A percentile compares a stretch with the other conserved stretches of the same genome.
phyloP scores from a whole-genome alignment of 129 eudicot species.

The Lactuca saligna region DNA sequence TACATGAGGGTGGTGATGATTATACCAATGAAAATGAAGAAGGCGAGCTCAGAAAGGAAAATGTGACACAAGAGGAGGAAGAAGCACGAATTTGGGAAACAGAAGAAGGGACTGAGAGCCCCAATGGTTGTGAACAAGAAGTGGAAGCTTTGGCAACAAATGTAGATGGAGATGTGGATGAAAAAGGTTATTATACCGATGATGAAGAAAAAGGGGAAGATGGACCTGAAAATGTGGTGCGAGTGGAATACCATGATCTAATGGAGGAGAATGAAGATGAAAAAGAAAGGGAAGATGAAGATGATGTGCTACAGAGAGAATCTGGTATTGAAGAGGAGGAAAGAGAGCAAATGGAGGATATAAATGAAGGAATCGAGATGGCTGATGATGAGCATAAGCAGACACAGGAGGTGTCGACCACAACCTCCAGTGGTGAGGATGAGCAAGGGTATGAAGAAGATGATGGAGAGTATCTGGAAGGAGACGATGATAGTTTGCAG shows the following conservation, averaged over 20 bases:
- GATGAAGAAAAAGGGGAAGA: background rate
- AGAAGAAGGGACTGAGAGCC: background rate
- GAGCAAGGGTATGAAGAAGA: conserved; percentile 27
- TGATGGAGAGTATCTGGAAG: conserved; percentile 24
- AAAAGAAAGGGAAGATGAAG: background rate
- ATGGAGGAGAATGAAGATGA: background rate
- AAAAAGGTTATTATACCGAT: background rate
- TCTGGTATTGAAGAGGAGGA: background rate
- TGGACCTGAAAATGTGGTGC: conserved; percentile 17
- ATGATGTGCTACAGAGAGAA: background rate
- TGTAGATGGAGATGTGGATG: conserved; percentile 6
- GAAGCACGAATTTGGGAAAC: background rate
- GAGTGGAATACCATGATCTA: background rate
- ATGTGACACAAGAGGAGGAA: conserved; percentile 11
- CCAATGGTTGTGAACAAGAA: background rate
- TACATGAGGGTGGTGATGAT: conserved; percentile 25
- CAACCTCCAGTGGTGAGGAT: background rate
- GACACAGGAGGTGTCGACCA: background rate
- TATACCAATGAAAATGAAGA: conserved; percentile 1
- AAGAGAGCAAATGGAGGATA: conserved; percentile 21
- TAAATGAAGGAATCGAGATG: background rate
- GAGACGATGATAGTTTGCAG: conserved; percentile 22
- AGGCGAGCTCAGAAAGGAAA: background rate
- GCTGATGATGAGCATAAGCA: background rate
- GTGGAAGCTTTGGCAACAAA: conserved; percentile 3